Conservation (phyloP, 2,329 filamentous ascomycete genomes). For the Eutypella sp. region DNA sequence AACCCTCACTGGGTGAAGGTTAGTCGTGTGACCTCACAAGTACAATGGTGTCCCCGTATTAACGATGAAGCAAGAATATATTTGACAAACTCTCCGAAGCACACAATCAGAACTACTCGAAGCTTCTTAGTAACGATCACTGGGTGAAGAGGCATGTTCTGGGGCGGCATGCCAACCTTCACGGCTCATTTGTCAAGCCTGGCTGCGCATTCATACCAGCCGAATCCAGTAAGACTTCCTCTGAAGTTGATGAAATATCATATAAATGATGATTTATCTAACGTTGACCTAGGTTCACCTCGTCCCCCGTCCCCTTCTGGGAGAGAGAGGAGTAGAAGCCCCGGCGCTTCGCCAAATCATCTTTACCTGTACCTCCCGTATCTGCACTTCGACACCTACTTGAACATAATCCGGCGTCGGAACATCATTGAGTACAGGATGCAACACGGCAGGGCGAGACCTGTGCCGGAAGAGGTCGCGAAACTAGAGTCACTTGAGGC, state of each 20-base stretch:
- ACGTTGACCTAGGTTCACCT: slow-evolving; percentile 29
- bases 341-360: slow-evolving; percentile 24
- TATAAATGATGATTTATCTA: too few species aligned
- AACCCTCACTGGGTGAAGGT: slow-evolving; percentile 56
- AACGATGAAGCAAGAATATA: slow-evolving; percentile 18
- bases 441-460: slow-evolving; percentile 48
- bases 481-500: slow-evolving; percentile 51
- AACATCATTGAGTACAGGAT: slow-evolving; percentile 49
- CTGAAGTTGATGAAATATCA: too few species aligned
- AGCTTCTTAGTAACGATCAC: slow-evolving; percentile 41
- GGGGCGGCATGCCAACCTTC: slow-evolving; percentile 44
- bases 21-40: slow-evolving; percentile 13
- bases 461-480: slow-evolving; percentile 50
- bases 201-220: slow-evolving; percentile 42
- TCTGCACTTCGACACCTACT: slow-evolving; percentile 61
- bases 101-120: slow-evolving; percentile 34
- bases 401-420: slow-evolving; percentile 50
- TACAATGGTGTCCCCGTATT: slow-evolving; percentile 19
- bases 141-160: slow-evolving; percentile 45
- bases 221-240: slow-evolving; percentile 23
- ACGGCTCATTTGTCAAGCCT: slow-evolving; percentile 45
- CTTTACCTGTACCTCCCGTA: slow-evolving; percentile 53
- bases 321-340: slow-evolving; percentile 22
- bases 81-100: slow-evolving; percentile 41
- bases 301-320: slow-evolving; percentile 23